These are phyloP conservation scores for Fusarium fujikuroi DNA, from an alignment of 2,329 filamentous ascomycete species.

Conservation along the genomic window DNA sequence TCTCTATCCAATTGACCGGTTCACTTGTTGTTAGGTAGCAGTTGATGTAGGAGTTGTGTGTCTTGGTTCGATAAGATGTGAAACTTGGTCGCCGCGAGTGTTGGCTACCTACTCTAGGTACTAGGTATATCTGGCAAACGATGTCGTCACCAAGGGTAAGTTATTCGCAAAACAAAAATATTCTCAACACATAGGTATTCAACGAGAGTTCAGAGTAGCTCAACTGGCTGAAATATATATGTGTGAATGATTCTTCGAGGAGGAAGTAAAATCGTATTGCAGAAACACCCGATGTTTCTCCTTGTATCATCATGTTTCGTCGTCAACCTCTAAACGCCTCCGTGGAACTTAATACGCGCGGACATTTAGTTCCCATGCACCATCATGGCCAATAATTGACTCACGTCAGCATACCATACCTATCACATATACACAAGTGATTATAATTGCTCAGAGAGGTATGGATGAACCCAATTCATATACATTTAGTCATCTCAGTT, in stretches of 20 bases:
- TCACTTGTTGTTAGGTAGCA: background rate
- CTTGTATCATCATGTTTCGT: background rate
- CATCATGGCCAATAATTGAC: background rate
- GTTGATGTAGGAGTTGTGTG: background rate
- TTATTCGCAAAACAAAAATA: background rate
- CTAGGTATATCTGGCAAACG: background rate
- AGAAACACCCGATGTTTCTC: background rate
- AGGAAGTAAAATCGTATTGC: background rate
- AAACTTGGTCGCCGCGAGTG: slow-evolving; percentile 4
- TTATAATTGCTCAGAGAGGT: background rate
- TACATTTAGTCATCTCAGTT: background rate
- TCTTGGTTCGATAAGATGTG: slow-evolving; percentile 14
- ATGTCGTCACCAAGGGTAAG: slow-evolving; percentile 37
- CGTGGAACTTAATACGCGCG: background rate
- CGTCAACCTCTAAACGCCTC: background rate
- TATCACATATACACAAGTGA: background rate
- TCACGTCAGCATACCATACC: background rate
- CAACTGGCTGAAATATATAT: background rate
- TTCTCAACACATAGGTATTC: too few relatives aligned
- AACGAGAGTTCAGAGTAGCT: background rate
- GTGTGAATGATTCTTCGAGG: too few relatives aligned
- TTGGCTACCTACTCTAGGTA: background rate
- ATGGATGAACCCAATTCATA: background rate
- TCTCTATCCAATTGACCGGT: background rate
- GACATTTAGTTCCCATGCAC: background rate